Base-by-base conservation (phyloP, 2,329 filamentous ascomycete genomes). In the Leptographium galeiforme region DNA sequence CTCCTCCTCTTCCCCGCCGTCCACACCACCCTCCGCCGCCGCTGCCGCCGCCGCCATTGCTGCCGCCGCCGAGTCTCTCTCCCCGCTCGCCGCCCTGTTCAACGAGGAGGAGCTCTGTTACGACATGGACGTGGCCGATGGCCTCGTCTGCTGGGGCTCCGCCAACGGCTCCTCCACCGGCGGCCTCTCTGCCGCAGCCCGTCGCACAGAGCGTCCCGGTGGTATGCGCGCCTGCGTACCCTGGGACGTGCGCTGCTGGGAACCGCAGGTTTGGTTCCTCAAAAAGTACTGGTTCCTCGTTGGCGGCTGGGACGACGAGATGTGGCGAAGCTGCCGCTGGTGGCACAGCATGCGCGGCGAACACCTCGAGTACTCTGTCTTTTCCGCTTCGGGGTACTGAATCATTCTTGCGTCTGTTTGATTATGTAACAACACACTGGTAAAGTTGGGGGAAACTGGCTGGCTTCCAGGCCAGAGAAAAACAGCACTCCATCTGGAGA, bases 241-340 rank as follows among this genome's bases (percentile, higher is more conserved):
- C 0, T 73, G 71, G 71, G 70, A 71, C 52, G 61, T 62, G 39
- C 64, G 70, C 13, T 70, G 68, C 54, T 73, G 71, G 71, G 71
- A 73, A 55, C 70, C 67, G 2, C 66, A 64, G 53, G 57, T 62
- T 2, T 73, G 70, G 71, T 73, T 72, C 55, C 52, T 72, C 41
- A 64, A 66, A 43, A 73, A 73, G 57, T 59, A 59, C 51, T 58
- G 56, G 57, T 59, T 50, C 48, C 55, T 59, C 12, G 57, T 59
- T n/a, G 57, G 57, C 50, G 57, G 56, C 48, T 59, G 57, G 57
- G 57, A 59, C 55, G 57, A 59, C 52, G 57, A 59, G 32, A 59
- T 59, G 57, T 59, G 57, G 57, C 55, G 55, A 32, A 57, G 46
- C 53, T 57, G 56, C 43, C 57, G 57, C 12, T 59, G 57, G 57